Conservation (phyloP, 495 filamentous ascomycete species). For the Talaromyces wortmannii region DNA sequence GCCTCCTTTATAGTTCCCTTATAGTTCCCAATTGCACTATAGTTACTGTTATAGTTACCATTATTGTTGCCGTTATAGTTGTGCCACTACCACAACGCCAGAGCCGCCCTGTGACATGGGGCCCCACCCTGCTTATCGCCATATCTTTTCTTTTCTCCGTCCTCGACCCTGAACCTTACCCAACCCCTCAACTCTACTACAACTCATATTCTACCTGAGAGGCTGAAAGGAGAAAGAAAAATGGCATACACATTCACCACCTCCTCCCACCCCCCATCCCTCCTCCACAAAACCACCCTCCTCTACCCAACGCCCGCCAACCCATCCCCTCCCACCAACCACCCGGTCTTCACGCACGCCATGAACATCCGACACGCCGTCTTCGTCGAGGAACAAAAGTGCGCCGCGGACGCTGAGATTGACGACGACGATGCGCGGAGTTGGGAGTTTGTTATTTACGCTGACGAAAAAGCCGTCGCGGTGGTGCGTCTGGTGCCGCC, state of each 20-base stretch:
- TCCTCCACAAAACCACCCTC: constrained; percentile 9
- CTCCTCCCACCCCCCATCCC: constrained; percentile 14
- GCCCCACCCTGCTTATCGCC: no score
- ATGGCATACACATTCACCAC: constrained; percentile 10
- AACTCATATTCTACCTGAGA: not conserved
- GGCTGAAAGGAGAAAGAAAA: not conserved
- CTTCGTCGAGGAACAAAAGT: constrained; percentile 69
- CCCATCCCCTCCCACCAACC: constrained; percentile 27
- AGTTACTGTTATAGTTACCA: no score
- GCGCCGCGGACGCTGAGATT: constrained; percentile 61
- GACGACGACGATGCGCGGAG: constrained; percentile 72
- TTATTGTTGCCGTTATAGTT: no score
- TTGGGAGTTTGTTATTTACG: constrained; percentile 80
- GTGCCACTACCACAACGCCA: no score
- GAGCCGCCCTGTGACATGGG: no score
- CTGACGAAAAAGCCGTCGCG: constrained; percentile 49
- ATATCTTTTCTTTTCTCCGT: no score
- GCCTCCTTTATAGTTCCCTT: no score
- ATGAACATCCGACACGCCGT: constrained; percentile 71
- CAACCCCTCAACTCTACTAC: not conserved
- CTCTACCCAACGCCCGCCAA: constrained; percentile 14
- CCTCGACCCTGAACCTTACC: no score
- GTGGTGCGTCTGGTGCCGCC: constrained; percentile 76
- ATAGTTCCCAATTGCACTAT: no score
- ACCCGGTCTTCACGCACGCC: constrained; percentile 63